phyloP scores from a whole-genome alignment of 306 rosid species.

The Herpetospermum pedunculosum region DNA sequence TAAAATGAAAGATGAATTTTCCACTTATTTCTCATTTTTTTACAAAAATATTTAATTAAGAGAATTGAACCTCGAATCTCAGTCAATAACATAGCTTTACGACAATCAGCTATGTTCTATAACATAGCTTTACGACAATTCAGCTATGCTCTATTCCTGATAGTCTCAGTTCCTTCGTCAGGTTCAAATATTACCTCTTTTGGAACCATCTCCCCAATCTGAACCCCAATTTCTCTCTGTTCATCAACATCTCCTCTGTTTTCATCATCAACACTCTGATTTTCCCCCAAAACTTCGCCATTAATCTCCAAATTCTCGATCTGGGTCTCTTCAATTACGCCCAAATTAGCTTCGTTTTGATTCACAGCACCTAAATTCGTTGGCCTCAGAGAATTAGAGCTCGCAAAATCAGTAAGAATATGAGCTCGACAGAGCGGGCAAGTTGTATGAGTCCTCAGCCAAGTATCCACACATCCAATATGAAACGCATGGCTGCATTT shows the following conservation, averaged over 20 bases:
- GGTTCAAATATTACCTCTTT: conserved; percentile 12
- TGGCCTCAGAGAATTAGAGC: conserved; percentile 4
- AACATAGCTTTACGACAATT: no score
- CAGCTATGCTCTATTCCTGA: no score
- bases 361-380: conserved; percentile 10
- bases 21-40: no score
- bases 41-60: no score
- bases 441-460: neutral
- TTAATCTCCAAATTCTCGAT: conserved; percentile 21
- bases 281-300: conserved; percentile 7
- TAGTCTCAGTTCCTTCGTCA: neutral
- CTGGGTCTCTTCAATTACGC: conserved; percentile 22
- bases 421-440: conserved; percentile 3
- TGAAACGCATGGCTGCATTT: conserved; percentile 7
- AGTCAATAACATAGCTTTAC: no score
- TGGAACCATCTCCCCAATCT: conserved; percentile 10
- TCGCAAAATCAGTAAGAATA: neutral
- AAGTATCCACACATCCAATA: neutral
- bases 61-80: no score
- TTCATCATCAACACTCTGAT: conserved; percentile 2
- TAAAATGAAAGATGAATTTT: no score
- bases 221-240: conserved; percentile 16
- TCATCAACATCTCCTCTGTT: conserved; percentile 22
- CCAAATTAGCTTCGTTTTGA: conserved; percentile 13
- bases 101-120: no score